Evolutionary conservation across 148 eudicot genomes (phyloP).

Genomic region (Heliosperma pusillum): DNA sequence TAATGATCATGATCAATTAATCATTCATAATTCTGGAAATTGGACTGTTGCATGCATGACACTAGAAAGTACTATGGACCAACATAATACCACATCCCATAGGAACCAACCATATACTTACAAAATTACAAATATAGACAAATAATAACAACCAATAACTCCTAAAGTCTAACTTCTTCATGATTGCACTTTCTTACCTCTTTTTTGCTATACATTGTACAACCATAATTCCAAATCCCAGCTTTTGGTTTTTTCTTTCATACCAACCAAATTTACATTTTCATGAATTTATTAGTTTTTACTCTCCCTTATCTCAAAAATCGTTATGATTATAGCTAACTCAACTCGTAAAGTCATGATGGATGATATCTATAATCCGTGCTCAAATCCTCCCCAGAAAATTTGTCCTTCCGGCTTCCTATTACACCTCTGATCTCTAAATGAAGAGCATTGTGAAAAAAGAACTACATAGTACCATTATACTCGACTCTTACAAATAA

Average conservation of each 20-base stretch:
- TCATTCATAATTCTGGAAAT: neutral
- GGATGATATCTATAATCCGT: too few species aligned
- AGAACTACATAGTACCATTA: too few species aligned
- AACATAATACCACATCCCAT: neutral
- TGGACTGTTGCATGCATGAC: neutral
- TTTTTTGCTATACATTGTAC: neutral
- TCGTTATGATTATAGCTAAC: too few species aligned
- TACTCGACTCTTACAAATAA: too few species aligned
- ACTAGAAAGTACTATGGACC: neutral
- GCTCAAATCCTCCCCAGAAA: too few species aligned
- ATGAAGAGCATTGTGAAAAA: too few species aligned
- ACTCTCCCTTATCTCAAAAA: neutral
- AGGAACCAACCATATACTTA: too few species aligned
- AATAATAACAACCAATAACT: constrained; percentile 12
- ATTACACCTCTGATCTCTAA: too few species aligned
- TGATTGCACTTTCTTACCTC: constrained; percentile 18
- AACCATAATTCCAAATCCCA: constrained; percentile 12
- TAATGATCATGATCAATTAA: neutral
- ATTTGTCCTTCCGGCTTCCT: too few species aligned
- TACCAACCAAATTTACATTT: neutral
- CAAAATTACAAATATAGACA: neutral
- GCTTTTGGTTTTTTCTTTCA: constrained; percentile 12
- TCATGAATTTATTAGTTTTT: too few species aligned
- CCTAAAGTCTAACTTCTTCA: neutral
- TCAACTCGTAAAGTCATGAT: too few species aligned